Evolutionary conservation across 345 rosid species (phyloP).

Genomic region (Lepidium didymum): DNA sequence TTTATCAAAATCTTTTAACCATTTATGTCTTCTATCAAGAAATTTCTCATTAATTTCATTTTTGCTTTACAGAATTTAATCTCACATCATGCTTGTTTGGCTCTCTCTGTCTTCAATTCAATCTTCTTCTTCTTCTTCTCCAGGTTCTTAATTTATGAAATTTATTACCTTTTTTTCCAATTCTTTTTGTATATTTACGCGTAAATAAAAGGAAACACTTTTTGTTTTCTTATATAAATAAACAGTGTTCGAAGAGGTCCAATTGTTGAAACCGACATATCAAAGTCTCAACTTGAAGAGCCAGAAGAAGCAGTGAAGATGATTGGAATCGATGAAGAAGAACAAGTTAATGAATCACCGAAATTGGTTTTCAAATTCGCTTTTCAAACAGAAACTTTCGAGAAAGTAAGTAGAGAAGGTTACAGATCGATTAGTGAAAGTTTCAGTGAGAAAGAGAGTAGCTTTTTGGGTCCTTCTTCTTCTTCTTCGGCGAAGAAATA

Average conservation of each 20-base stretch:
- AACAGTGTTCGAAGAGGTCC: slow-evolving; percentile 25
- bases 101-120: slow-evolving; percentile 37
- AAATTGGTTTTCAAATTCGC: slow-evolving; percentile 58
- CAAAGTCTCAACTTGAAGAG: neutral
- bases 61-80: slow-evolving; percentile 33
- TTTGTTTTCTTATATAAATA: neutral
- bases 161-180: neutral
- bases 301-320: neutral
- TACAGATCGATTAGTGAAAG: neutral
- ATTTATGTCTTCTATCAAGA: slow-evolving; percentile 28
- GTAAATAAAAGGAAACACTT: neutral
- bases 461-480: neutral
- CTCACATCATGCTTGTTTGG: slow-evolving; percentile 37
- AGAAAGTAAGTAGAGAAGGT: slow-evolving; percentile 34
- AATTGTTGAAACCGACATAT: slow-evolving; percentile 18
- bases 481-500: slow-evolving; percentile 33
- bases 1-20: neutral
- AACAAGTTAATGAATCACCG: slow-evolving; percentile 33
- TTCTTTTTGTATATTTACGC: neutral
- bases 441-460: neutral
- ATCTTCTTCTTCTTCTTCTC: slow-evolving; percentile 34
- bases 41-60: slow-evolving; percentile 12
- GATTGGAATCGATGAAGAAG: slow-evolving; percentile 13
- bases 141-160: slow-evolving; percentile 4
- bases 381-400: slow-evolving; percentile 51